These are phyloP conservation scores for Alternaria tenuissima DNA, from an alignment of 2,329 filamentous ascomycete genomes.

Conservation along the genomic window DNA sequence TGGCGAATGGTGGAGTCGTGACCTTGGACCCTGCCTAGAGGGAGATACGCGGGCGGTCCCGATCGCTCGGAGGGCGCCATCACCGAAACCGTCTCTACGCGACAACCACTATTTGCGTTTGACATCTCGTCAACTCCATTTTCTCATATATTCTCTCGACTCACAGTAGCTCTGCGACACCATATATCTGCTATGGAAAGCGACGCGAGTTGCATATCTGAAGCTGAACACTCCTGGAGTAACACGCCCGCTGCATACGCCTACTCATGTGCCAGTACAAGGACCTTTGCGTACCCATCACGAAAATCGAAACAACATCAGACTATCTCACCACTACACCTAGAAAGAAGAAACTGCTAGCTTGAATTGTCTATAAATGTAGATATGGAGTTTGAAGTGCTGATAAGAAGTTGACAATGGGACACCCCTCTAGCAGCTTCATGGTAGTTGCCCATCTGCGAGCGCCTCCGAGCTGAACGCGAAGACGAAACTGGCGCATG, in stretches of 20 bases:
- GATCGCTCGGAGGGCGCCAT: conserved; percentile 26
- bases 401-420: background rate
- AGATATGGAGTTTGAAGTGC: background rate
- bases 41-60: conserved; percentile 34
- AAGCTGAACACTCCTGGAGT: background rate
- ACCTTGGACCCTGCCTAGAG: conserved; percentile 6
- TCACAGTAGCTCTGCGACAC: background rate
- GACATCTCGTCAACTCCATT: background rate
- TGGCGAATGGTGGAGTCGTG: conserved; percentile 41
- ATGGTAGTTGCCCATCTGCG: background rate
- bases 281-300: background rate
- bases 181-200: background rate
- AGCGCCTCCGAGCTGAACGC: background rate
- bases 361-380: background rate
- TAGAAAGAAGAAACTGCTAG: background rate
- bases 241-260: background rate
- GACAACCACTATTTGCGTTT: background rate
- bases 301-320: background rate
- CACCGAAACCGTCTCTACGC: background rate
- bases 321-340: background rate
- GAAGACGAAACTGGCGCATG: background rate
- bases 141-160: background rate
- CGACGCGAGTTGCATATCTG: background rate
- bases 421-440: background rate
- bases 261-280: background rate